Conservation (phyloP, 768 basidiomycete species). For the Boletus rubescentipes region DNA sequence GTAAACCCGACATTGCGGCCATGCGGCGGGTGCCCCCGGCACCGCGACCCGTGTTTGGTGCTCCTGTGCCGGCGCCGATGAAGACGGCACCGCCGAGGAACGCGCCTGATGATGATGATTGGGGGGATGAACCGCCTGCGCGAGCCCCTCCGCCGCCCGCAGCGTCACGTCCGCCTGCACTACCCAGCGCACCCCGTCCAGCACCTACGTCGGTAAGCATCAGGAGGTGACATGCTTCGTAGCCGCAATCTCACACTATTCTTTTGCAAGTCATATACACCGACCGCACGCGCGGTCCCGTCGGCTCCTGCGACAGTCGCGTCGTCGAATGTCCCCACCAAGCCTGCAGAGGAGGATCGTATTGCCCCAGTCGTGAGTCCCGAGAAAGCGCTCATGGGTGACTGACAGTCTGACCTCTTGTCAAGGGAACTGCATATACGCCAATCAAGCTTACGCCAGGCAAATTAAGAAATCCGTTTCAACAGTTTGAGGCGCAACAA, state of each 20-base stretch:
- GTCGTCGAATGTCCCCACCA: slow-evolving; percentile 53
- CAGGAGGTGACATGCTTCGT: neutral
- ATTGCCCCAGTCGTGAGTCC: slow-evolving; percentile 68
- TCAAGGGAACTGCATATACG: slow-evolving; percentile 77
- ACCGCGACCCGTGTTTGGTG: slow-evolving; percentile 47
- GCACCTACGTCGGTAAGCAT: slow-evolving; percentile 37
- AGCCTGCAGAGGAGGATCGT: slow-evolving; percentile 75
- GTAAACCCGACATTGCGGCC: slow-evolving; percentile 66
- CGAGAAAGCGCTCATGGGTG: neutral
- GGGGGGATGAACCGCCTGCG: slow-evolving; percentile 53
- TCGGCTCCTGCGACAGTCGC: slow-evolving; percentile 37
- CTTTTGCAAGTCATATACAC: slow-evolving; percentile 22
- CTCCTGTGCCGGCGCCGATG: slow-evolving; percentile 43
- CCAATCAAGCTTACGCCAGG: slow-evolving; percentile 87
- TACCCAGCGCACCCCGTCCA: slow-evolving; percentile 44
- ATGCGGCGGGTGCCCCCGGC: slow-evolving; percentile 48
- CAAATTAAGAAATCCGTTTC: slow-evolving; percentile 84
- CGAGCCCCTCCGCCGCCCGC: slow-evolving; percentile 45
- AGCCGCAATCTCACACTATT: neutral
- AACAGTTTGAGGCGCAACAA: slow-evolving; percentile 48
- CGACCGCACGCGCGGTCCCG: slow-evolving; percentile 29
- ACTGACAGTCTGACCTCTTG: neutral
- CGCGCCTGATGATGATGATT: slow-evolving; percentile 56
- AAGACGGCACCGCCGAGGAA: slow-evolving; percentile 37
- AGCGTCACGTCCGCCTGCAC: slow-evolving; percentile 46